Conservation (phyloP, 805 yeast genomes). For the Ogataea pilisensis region DNA sequence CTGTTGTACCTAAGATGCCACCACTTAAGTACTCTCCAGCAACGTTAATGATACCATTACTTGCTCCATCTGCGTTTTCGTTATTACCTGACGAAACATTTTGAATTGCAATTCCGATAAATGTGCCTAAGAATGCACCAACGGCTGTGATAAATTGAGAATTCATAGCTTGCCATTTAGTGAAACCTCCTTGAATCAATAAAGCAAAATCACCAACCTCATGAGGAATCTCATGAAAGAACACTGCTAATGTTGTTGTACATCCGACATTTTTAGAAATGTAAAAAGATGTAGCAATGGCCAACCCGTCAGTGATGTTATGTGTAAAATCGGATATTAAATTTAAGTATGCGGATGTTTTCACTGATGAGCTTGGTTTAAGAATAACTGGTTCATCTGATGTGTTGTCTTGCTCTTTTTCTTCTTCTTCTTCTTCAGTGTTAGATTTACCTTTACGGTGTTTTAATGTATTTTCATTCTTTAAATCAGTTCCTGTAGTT, state of each 20-base stretch:
- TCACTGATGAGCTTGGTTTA: conserved; percentile 35
- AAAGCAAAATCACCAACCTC: conserved; percentile 79
- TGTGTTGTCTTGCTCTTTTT: conserved; percentile 7
- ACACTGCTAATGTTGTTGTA: conserved; percentile 64
- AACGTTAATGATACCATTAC: neutral
- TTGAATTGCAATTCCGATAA: conserved; percentile 58
- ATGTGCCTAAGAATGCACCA: conserved; percentile 64
- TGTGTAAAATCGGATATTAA: conserved; percentile 69
- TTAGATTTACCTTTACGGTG: conserved; percentile 7
- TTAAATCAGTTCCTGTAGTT: conserved; percentile 15
- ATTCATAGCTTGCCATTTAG: conserved; percentile 60
- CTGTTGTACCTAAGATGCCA: conserved; percentile 44
- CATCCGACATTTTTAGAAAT: conserved; percentile 57
- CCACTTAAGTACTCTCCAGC: conserved; percentile 4
- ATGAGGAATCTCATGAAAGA: conserved; percentile 78
- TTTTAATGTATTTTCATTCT: conserved; percentile 11
- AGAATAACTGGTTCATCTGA: conserved; percentile 26
- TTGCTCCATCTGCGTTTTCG: neutral
- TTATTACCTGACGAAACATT: conserved; percentile 19
- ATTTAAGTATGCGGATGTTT: conserved; percentile 58
- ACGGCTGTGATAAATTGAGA: conserved; percentile 63
- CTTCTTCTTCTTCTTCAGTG: conserved; percentile 22
- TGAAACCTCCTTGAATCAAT: conserved; percentile 62
- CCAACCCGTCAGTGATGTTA: conserved; percentile 74
- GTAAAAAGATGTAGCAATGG: conserved; percentile 68